Conservation (phyloP, 2,329 filamentous ascomycete species). For the Ascochyta rabiei region DNA sequence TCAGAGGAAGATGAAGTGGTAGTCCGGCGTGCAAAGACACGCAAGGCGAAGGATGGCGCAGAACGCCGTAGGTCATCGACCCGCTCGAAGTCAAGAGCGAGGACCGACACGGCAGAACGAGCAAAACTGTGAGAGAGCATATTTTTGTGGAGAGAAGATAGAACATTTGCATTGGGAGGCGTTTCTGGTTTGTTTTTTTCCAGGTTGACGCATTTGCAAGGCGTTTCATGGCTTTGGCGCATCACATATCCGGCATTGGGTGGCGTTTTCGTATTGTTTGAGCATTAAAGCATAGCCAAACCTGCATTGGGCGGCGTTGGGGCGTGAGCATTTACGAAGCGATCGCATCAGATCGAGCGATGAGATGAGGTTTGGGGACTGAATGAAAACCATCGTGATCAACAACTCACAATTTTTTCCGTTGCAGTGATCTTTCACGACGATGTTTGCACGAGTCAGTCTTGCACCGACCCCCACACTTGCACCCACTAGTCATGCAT, state of each 20-base stretch:
- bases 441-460: conserved; percentile 4
- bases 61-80: conserved; percentile 45
- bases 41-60: conserved; percentile 43
- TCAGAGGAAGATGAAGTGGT: conserved; percentile 45
- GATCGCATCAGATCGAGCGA: conserved; percentile 1
- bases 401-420: neutral
- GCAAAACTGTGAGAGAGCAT: conserved; percentile 33
- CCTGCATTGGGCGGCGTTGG: conserved; percentile 38
- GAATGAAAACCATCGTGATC: neutral
- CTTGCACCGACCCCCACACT: conserved; percentile 14
- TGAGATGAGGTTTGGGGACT: neutral
- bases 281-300: conserved; percentile 4
- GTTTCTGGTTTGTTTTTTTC: conserved; percentile 26
- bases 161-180: conserved; percentile 38
- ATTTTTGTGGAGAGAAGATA: neutral
- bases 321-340: conserved; percentile 31
- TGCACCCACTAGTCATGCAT: conserved; percentile 19
- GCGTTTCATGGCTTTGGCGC: conserved; percentile 25
- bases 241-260: conserved; percentile 24
- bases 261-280: conserved; percentile 23
- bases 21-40: conserved; percentile 35
- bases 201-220: conserved; percentile 29
- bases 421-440: neutral
- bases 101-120: conserved; percentile 35
- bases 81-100: conserved; percentile 35